These are phyloP conservation scores for Medicago ruthenica DNA, from an alignment of 306 rosid genomes.

Conservation along the genomic window DNA sequence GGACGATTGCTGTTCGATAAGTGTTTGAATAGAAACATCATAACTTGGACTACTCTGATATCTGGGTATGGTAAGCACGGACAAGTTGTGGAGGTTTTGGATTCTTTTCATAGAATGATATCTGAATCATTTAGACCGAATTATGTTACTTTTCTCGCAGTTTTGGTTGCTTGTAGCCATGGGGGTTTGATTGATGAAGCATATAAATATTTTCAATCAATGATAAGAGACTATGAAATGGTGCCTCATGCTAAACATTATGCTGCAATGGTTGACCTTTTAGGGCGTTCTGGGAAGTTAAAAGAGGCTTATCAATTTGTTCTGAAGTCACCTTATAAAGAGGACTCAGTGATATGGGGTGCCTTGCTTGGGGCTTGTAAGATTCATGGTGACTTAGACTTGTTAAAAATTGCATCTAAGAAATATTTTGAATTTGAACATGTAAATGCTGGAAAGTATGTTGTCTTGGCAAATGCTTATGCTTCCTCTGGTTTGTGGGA, in stretches of 20 bases:
- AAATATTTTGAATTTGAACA: constrained; percentile 63
- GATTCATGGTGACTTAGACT: constrained; percentile 65
- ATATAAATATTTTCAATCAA: constrained; percentile 65
- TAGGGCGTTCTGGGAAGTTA: constrained; percentile 72
- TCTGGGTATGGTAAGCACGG: constrained; percentile 85
- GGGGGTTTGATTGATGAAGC: constrained; percentile 76
- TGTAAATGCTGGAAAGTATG: constrained; percentile 64
- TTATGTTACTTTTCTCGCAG: constrained; percentile 79
- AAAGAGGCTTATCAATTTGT: constrained; percentile 67
- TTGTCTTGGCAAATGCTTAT: constrained; percentile 75
- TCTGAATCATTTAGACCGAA: constrained; percentile 71
- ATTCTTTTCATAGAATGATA: constrained; percentile 62
- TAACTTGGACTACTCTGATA: constrained; percentile 78
- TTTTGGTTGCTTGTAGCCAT: constrained; percentile 80
- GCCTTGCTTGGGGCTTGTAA: constrained; percentile 78
- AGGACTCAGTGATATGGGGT: constrained; percentile 74
- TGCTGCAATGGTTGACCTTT: constrained; percentile 77
- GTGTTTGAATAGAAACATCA: constrained; percentile 64
- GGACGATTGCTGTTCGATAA: constrained; percentile 61
- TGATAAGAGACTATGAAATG: constrained; percentile 68
- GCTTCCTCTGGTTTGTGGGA: constrained; percentile 77
- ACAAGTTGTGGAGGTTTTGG: constrained; percentile 65
- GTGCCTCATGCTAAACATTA: constrained; percentile 71
- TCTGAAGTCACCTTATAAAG: constrained; percentile 57
- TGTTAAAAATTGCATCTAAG: constrained; percentile 69